A percentile compares a stretch with the other conserved stretches of the same genome.
Evolutionary conservation across 768 basidiomycete genomes (phyloP).

Genomic region (Fomitopsis serialis): DNA sequence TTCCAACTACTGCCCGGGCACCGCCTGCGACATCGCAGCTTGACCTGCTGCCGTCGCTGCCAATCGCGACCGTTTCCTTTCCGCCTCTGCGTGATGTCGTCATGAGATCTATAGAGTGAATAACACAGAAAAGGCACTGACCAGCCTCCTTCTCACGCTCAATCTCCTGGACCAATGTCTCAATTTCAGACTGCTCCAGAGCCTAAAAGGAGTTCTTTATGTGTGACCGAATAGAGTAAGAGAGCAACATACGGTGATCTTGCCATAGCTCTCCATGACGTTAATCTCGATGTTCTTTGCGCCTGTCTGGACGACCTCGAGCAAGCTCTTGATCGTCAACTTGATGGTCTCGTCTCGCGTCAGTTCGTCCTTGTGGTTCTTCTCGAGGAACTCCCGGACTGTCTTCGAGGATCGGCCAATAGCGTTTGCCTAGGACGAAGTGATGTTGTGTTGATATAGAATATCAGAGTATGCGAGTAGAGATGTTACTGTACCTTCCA

Average conservation of each 20-base stretch:
- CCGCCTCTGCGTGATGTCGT: slow-evolving; percentile 62
- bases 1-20: slow-evolving; percentile 31
- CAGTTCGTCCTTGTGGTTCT: slow-evolving; percentile 93
- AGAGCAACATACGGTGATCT: slow-evolving; percentile 70
- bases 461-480: neutral
- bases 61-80: slow-evolving; percentile 84
- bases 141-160: slow-evolving; percentile 97
- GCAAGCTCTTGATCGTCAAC: slow-evolving; percentile 87
- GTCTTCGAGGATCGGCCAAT: slow-evolving; percentile 98
- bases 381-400: slow-evolving; percentile 96
- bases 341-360: slow-evolving; percentile 88
- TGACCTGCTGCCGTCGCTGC: slow-evolving; percentile 91
- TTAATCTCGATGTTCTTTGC: slow-evolving; percentile 99
- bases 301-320: slow-evolving; percentile 99
- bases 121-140: slow-evolving; percentile 19
- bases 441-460: neutral
- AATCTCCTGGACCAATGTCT: slow-evolving; percentile 86
- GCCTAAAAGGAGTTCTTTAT: slow-evolving; percentile 45
- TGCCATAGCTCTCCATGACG: slow-evolving; percentile 93
- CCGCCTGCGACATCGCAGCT: slow-evolving; percentile 76
- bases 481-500: slow-evolving; percentile 72
- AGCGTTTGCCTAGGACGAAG: slow-evolving; percentile 73
- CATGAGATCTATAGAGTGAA: slow-evolving; percentile 1
- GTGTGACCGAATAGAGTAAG: neutral
- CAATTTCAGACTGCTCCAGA: slow-evolving; percentile 82